A percentile compares a stretch with the other conserved stretches of the same genome.
Conservation (phyloP, 2,329 filamentous ascomycete genomes). For the Fusarium euwallaceae region DNA sequence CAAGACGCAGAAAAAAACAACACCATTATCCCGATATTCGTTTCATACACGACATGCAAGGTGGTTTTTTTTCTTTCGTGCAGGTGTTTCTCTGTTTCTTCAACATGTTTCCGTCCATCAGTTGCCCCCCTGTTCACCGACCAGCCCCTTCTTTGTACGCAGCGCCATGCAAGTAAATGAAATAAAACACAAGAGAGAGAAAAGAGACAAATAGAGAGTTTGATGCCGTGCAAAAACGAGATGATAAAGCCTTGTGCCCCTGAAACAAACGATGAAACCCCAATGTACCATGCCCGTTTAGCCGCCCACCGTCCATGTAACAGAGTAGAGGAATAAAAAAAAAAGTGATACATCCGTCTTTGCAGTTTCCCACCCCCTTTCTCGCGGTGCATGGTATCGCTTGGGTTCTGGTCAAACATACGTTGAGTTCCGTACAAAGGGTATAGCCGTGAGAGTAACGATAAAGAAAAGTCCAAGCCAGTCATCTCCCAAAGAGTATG, state of each 20-base stretch:
- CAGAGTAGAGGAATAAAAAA: slow-evolving; percentile 21
- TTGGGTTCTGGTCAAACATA: slow-evolving; percentile 22
- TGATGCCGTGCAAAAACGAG: neutral
- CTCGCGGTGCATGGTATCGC: slow-evolving; percentile 24
- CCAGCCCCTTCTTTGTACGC: slow-evolving; percentile 38
- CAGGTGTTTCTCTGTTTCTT: slow-evolving; percentile 5
- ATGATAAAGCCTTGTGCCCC: slow-evolving; percentile 11
- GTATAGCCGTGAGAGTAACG: slow-evolving; percentile 37
- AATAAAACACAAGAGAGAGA: slow-evolving; percentile 16
- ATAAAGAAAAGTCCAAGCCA: slow-evolving; percentile 6
- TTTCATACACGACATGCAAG: slow-evolving; percentile 29
- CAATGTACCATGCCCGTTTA: slow-evolving; percentile 26
- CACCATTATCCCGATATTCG: slow-evolving; percentile 12
- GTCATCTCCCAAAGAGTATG: neutral
- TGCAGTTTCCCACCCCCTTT: slow-evolving; percentile 3
- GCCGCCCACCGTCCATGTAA: neutral
- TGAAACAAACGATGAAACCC: slow-evolving; percentile 23
- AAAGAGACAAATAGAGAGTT: neutral
- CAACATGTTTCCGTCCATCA: slow-evolving; percentile 11
- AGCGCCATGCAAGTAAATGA: slow-evolving; percentile 42
- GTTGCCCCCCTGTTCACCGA: slow-evolving; percentile 12
- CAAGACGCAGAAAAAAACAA: neutral
- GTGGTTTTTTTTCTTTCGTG: slow-evolving; percentile 25
- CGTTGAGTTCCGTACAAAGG: slow-evolving; percentile 38
- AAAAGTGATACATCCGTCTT: slow-evolving; percentile 23